These are phyloP conservation scores for Hericium erinaceus DNA, from an alignment of 768 basidiomycete species.

Conservation along the genomic window DNA sequence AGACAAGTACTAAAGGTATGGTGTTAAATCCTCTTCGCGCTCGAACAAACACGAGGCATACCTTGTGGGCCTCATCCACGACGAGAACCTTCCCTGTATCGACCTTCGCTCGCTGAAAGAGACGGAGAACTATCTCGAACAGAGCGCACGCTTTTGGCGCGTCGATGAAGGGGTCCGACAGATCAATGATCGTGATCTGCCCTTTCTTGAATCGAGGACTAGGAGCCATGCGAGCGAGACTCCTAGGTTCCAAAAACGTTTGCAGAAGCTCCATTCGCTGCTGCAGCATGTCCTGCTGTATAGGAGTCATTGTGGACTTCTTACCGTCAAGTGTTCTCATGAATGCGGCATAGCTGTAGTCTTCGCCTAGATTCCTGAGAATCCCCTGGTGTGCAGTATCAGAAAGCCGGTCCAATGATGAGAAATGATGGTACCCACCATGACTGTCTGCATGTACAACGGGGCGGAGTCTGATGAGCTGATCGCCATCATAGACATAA, in stretches of 20 bases:
- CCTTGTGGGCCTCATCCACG: constrained; percentile 73
- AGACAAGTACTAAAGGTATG: constrained; percentile 40
- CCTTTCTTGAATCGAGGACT: constrained; percentile 41
- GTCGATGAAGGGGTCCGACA: constrained; percentile 70
- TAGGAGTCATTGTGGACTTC: constrained; percentile 45
- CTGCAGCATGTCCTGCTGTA: constrained; percentile 45
- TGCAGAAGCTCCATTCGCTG: constrained; percentile 55
- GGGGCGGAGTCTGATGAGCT: constrained; percentile 53
- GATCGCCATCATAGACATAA: constrained; percentile 69
- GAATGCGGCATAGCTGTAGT: constrained; percentile 44
- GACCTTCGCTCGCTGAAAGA: constrained; percentile 54
- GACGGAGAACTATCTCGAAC: constrained; percentile 58
- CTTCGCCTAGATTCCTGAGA: constrained; percentile 53
- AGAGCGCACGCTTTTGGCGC: constrained; percentile 54
- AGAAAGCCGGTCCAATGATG: neutral
- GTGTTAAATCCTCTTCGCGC: neutral
- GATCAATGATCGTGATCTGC: constrained; percentile 57
- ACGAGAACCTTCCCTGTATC: constrained; percentile 59
- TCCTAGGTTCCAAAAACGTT: constrained; percentile 41
- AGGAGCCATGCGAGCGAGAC: neutral
- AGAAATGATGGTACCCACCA: constrained; percentile 36
- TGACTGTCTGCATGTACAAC: constrained; percentile 57
- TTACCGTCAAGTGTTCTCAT: constrained; percentile 33
- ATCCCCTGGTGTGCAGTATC: constrained; percentile 32
- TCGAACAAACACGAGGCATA: constrained; percentile 16